phyloP scores from a whole-genome alignment of 169 alveolate genomes.

The Pseudocohnilembus persalinus region DNA sequence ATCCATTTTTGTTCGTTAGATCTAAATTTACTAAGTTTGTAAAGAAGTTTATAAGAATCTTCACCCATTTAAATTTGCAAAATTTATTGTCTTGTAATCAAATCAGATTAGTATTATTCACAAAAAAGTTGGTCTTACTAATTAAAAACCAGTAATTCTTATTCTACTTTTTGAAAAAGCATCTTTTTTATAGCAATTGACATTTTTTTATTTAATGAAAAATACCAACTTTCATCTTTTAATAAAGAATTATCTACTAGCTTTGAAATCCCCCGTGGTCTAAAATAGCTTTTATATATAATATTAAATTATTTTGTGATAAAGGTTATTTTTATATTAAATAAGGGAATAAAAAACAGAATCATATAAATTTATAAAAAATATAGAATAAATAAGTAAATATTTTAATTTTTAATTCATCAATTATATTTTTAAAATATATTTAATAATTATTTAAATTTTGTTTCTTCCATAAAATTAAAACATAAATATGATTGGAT shows the following conservation, averaged over 20 bases:
- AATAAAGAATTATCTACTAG: neutral
- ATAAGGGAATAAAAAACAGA: no score
- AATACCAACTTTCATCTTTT: neutral
- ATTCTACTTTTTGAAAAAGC: neutral
- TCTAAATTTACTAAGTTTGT: no score
- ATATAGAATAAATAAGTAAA: no score
- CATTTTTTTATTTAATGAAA: no score
- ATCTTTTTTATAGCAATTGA: neutral
- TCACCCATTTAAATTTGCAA: neutral
- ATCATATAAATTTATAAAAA: no score
- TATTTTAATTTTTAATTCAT: no score
- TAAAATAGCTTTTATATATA: neutral
- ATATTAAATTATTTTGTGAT: no score
- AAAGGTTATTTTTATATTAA: no score
- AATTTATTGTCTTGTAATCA: neutral
- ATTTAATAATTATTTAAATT: no score
- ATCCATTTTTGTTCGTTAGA: neutral
- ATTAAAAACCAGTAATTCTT: neutral
- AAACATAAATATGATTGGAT: no score
- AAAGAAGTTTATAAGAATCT: neutral
- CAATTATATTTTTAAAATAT: no score
- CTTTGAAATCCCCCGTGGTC: neutral
- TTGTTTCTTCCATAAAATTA: no score
- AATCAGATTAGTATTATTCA: neutral
- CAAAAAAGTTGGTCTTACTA: neutral